phyloP scores from a whole-genome alignment of 2,329 filamentous ascomycete genomes.

The Ophiostoma quercus region DNA sequence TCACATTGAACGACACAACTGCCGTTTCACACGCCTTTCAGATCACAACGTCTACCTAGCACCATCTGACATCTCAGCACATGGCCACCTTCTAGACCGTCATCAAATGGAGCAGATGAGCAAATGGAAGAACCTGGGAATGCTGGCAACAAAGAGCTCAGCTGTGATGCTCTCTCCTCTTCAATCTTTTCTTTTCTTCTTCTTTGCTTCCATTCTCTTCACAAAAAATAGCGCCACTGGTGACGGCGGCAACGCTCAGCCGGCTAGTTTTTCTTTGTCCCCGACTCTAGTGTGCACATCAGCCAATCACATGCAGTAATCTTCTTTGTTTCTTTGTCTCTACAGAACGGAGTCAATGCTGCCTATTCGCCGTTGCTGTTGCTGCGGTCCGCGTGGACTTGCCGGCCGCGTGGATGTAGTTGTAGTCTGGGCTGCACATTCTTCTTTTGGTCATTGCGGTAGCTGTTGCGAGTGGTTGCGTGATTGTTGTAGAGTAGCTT shows the following conservation, averaged over 20 bases:
- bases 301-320: not conserved
- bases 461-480: too few species aligned
- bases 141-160: not conserved
- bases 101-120: not conserved
- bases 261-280: not conserved
- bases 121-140: conserved; percentile 1
- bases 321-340: not conserved
- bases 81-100: not conserved
- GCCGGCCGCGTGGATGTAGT: not conserved
- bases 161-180: not conserved
- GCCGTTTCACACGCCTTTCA: not conserved
- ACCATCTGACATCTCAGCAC: not conserved
- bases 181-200: not conserved
- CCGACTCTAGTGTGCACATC: not conserved
- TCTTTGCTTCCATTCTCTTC: not conserved
- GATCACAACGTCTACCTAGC: not conserved
- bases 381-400: not conserved
- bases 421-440: not conserved
- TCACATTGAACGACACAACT: not conserved
- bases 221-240: not conserved
- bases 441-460: too few species aligned
- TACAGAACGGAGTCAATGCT: too few species aligned
- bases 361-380: too few species aligned
- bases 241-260: conserved; percentile 1
- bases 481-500: not conserved